Evolutionary conservation across 345 rosid genomes (phyloP).

Genomic region (Nephelium lappaceum): DNA sequence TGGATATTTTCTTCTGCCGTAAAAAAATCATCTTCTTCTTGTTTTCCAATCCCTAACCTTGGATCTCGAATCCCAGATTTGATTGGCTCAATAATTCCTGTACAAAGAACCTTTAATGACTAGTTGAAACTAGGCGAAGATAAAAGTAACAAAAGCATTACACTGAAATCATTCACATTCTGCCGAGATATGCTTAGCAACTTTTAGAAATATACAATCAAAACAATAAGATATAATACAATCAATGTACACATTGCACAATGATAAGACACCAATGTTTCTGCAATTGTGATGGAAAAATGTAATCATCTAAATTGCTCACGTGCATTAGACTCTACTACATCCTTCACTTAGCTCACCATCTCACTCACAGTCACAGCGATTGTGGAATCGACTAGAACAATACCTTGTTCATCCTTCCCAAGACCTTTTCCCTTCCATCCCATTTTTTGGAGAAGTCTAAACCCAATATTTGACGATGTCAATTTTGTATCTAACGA

Average conservation of each 20-base stretch:
- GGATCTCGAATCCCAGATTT: constrained; percentile 95
- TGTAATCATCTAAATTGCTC: background rate
- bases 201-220: too few relatives aligned
- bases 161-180: background rate
- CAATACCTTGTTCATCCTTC: constrained; percentile 87
- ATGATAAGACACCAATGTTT: background rate
- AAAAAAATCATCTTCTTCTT: constrained; percentile 96
- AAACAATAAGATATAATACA: background rate
- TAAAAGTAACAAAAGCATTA: background rate
- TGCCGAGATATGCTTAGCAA: background rate
- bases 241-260: background rate
- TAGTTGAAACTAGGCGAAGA: background rate
- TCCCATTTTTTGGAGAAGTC: constrained; percentile 98
- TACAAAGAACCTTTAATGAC: constrained; percentile 6
- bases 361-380: background rate
- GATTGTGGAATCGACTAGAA: background rate
- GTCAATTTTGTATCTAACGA: constrained; percentile 75
- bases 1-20: constrained; percentile 96
- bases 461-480: constrained; percentile 87
- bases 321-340: background rate
- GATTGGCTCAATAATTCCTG: constrained; percentile 91
- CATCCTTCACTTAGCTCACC: background rate
- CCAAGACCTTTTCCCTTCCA: constrained; percentile 99
- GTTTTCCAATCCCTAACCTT: constrained; percentile 91
- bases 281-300: background rate